These are phyloP conservation scores for Paramyrothecium roridum DNA, from an alignment of 2,329 filamentous ascomycete genomes.

Conservation along the genomic window DNA sequence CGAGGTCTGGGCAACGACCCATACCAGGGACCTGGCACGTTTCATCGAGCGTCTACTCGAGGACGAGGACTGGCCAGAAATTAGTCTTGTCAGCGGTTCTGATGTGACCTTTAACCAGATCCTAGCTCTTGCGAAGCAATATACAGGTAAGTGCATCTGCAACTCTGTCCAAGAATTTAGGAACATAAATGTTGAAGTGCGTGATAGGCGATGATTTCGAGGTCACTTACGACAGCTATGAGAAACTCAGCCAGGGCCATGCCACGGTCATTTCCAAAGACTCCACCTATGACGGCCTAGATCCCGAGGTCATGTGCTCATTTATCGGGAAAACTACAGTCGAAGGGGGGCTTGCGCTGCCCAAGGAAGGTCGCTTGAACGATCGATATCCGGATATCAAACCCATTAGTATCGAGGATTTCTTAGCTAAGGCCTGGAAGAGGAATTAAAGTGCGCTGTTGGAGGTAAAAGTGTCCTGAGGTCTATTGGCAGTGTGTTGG, in stretches of 20 bases:
- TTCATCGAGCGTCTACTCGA: conserved; percentile 39
- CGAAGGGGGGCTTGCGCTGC: background rate
- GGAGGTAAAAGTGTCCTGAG: too few relatives aligned
- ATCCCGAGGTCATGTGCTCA: background rate
- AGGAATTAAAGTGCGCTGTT: background rate
- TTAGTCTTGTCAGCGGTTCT: conserved; percentile 31
- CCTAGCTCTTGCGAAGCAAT: conserved; percentile 32
- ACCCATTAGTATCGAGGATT: background rate
- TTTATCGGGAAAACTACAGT: background rate
- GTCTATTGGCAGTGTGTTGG: too few relatives aligned
- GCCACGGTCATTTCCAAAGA: conserved; percentile 1
- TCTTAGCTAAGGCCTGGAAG: conserved; percentile 1
- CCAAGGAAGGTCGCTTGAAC: conserved; percentile 1
- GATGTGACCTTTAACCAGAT: conserved; percentile 40
- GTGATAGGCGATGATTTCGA: conserved; percentile 35
- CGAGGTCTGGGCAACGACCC: conserved; percentile 38
- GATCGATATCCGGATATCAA: background rate
- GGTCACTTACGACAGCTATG: conserved; percentile 28
- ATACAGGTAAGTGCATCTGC: background rate
- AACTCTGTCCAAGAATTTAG: background rate
- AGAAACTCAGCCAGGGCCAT: background rate
- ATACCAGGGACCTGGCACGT: conserved; percentile 43
- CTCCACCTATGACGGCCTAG: background rate
- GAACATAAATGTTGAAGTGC: background rate
- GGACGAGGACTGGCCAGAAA: conserved; percentile 38